Conservation (phyloP, 164 flowering plant species). For the Euptelea pleiosperma region DNA sequence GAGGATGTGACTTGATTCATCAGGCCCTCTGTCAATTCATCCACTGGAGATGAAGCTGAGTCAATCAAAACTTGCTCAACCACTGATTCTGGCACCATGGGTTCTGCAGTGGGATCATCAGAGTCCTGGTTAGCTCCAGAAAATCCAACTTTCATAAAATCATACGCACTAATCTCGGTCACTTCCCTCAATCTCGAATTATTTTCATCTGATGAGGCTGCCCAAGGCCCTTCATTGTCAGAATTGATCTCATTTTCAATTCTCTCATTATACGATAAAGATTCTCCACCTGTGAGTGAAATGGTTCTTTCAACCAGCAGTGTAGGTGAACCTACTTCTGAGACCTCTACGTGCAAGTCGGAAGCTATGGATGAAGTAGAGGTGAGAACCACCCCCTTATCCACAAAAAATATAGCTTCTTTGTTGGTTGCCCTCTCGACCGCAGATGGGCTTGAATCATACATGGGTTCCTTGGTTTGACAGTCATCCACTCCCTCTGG, state of each 20-base stretch:
- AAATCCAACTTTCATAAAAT: constrained; percentile 13
- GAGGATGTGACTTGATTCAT: constrained; percentile 11
- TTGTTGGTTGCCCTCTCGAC: constrained; percentile 24
- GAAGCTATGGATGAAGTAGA: constrained; percentile 37
- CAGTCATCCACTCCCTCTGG: constrained; percentile 24
- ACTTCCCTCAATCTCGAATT: constrained; percentile 18
- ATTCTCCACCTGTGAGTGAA: constrained; percentile 19
- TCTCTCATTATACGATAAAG: constrained; percentile 14
- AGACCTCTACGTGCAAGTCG: constrained; percentile 34
- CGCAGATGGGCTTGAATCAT: constrained; percentile 66
- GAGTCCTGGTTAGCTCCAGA: constrained; percentile 2
- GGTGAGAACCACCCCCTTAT: constrained; percentile 16
- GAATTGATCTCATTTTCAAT: constrained; percentile 12
- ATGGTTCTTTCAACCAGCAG: constrained; percentile 14
- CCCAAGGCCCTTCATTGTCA: constrained; percentile 13
- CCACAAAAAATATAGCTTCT: constrained; percentile 15
- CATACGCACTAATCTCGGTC: constrained; percentile 16
- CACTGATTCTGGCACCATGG: constrained; percentile 6
- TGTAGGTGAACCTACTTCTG: constrained; percentile 28
- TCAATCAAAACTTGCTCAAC: constrained; percentile 9
- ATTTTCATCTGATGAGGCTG: constrained; percentile 24
- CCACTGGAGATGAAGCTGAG: constrained; percentile 14
- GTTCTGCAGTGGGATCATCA: constrained; percentile 6
- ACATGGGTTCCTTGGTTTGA: constrained; percentile 53
- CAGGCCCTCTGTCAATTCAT: constrained; percentile 7